Conservation (phyloP, 306 rosid species). For the Glycine tomentella region DNA sequence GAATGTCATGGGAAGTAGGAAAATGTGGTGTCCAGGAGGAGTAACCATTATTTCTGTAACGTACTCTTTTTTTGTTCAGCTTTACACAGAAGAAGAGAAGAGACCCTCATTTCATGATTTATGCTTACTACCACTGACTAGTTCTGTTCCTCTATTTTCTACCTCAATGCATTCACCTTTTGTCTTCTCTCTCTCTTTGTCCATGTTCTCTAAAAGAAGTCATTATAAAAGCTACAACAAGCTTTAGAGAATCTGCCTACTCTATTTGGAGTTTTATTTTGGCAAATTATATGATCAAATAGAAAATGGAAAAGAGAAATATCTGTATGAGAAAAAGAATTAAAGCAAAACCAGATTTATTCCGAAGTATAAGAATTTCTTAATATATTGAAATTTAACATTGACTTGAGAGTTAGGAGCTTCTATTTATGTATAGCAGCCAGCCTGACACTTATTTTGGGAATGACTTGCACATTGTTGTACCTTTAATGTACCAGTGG, state of each 20-base stretch:
- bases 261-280: conserved; percentile 14
- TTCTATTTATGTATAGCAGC: conserved; percentile 32
- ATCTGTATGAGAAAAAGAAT: background rate
- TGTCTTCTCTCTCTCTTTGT: background rate
- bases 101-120: conserved; percentile 35
- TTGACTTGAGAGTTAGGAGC: conserved; percentile 8
- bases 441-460: conserved; percentile 32
- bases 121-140: conserved; percentile 18
- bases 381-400: conserved; percentile 7
- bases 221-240: conserved; percentile 19
- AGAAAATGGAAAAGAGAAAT: background rate
- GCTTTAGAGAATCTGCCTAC: conserved; percentile 21
- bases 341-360: conserved; percentile 25
- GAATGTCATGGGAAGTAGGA: conserved; percentile 53
- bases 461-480: conserved; percentile 39
- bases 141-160: background rate
- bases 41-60: conserved; percentile 47
- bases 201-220: background rate
- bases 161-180: conserved; percentile 17
- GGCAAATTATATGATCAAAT: conserved; percentile 12
- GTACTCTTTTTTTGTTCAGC: conserved; percentile 42
- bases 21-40: conserved; percentile 37
- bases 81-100: conserved; percentile 42
- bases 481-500: conserved; percentile 31
- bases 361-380: background rate